These are phyloP conservation scores for Penicillium sp. DNA, from an alignment of 2,329 filamentous ascomycete genomes.

Conservation along the genomic window DNA sequence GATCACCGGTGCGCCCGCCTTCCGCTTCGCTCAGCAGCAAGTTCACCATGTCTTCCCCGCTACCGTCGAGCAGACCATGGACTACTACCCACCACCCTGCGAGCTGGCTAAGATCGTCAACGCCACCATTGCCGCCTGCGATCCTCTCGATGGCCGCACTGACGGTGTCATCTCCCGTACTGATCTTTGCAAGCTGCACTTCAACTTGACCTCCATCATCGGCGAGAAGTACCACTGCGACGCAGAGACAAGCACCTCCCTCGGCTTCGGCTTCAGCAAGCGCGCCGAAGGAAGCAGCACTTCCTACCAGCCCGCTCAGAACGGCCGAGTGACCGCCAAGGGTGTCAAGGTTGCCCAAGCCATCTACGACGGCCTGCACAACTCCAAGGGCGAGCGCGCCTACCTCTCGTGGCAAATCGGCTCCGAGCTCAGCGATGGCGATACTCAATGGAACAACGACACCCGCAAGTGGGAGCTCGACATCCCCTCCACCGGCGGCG, in stretches of 20 bases:
- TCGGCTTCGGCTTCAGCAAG: conserved; percentile 33
- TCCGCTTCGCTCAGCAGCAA: conserved; percentile 48
- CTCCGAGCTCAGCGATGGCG: conserved; percentile 27
- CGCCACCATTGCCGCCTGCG: conserved; percentile 56
- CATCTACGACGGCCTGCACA: conserved; percentile 44
- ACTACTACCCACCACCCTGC: conserved; percentile 46
- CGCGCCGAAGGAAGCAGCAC: conserved; percentile 19
- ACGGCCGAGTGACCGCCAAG: conserved; percentile 28
- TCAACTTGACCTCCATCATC: conserved; percentile 49
- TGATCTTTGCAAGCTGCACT: conserved; percentile 50
- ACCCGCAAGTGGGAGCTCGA: conserved; percentile 31
- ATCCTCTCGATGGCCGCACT: conserved; percentile 55
- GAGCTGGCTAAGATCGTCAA: conserved; percentile 46
- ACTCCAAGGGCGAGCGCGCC: conserved; percentile 41
- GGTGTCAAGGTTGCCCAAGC: conserved; percentile 36
- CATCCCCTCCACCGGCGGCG: conserved; percentile 39
- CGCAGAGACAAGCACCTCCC: conserved; percentile 30
- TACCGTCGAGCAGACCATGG: conserved; percentile 42
- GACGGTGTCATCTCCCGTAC: conserved; percentile 57
- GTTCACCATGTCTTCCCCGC: conserved; percentile 44
- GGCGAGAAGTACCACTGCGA: conserved; percentile 51
- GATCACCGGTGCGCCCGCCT: conserved; percentile 50
- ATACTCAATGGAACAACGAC: conserved; percentile 26
- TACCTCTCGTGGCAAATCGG: conserved; percentile 40
- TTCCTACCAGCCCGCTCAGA: conserved; percentile 32